Evolutionary conservation across 2,329 filamentous ascomycete genomes (phyloP).

Genomic region (Thielaviopsis musarum): DNA sequence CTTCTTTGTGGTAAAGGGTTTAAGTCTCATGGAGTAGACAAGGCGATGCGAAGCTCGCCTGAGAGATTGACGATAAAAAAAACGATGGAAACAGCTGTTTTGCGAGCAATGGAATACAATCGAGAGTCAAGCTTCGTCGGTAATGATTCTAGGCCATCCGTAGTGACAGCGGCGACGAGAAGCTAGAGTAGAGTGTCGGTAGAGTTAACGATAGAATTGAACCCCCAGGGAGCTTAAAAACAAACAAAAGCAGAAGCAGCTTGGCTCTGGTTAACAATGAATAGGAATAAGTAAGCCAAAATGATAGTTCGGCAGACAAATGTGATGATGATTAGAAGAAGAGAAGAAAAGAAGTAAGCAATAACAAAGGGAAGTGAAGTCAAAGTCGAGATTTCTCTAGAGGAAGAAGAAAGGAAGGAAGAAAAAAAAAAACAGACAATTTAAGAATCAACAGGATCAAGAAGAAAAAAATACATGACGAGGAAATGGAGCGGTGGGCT

Average conservation of each 20-base stretch:
- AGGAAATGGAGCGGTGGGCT: not conserved
- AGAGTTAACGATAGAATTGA: not conserved
- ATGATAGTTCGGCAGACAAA: not conserved
- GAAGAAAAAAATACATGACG: not conserved
- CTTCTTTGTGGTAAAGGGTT: constrained; percentile 12
- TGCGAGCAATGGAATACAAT: too few species aligned
- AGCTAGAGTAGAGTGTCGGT: not conserved
- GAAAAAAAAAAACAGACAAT: not conserved
- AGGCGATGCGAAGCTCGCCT: not conserved
- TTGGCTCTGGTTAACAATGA: not conserved
- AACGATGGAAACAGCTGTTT: not conserved
- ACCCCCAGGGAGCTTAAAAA: not conserved
- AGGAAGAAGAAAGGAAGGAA: not conserved
- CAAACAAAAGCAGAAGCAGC: not conserved
- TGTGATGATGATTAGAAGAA: not conserved
- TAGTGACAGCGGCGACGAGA: not conserved
- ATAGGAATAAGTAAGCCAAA: not conserved
- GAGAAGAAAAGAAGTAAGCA: not conserved
- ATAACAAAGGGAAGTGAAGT: not conserved
- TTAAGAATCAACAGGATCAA: constrained; percentile 1
- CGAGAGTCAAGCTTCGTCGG: not conserved
- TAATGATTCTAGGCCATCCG: not conserved
- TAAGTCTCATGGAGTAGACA: constrained; percentile 10
- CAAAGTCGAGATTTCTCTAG: too few species aligned
- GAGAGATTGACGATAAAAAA: not conserved